These are phyloP conservation scores for Phlebiopsis flavidoalba DNA, from an alignment of 768 basidiomycete genomes.

Conservation along the genomic window DNA sequence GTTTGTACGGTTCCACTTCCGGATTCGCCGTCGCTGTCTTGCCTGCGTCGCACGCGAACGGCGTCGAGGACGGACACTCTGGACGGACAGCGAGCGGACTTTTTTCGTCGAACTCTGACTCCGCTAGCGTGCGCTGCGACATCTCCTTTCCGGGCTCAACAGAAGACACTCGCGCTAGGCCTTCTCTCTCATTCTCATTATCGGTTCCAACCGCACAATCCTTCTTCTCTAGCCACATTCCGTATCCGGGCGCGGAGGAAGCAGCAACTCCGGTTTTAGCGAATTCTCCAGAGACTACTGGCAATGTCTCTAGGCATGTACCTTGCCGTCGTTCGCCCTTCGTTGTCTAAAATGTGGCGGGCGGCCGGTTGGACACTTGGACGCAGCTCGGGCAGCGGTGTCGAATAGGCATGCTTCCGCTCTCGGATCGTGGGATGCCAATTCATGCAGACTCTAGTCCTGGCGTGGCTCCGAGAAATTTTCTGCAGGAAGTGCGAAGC, in stretches of 20 bases:
- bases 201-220: conserved; percentile 13
- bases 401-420: conserved; percentile 3
- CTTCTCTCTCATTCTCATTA: conserved; percentile 10
- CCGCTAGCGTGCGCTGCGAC: conserved; percentile 3
- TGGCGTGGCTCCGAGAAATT: conserved; percentile 43
- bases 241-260: conserved; percentile 65
- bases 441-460: conserved; percentile 23
- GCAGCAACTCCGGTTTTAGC: conserved; percentile 70
- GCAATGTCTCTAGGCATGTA: conserved; percentile 77
- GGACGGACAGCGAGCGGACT: background rate
- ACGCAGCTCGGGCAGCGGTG: no score
- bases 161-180: conserved; percentile 2
- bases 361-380: no score
- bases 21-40: conserved; percentile 24
- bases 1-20: conserved; percentile 28
- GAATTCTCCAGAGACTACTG: conserved; percentile 55
- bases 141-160: conserved; percentile 3
- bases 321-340: conserved; percentile 72
- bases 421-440: conserved; percentile 20
- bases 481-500: conserved; percentile 55
- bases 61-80: background rate
- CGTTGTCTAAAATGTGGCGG: no score
- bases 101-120: conserved; percentile 4
- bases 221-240: conserved; percentile 19
- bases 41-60: conserved; percentile 7